A percentile compares a stretch with the other conserved stretches of the same genome.
Evolutionary conservation across 345 rosid species (phyloP).

Genomic region (Acer negundo): DNA sequence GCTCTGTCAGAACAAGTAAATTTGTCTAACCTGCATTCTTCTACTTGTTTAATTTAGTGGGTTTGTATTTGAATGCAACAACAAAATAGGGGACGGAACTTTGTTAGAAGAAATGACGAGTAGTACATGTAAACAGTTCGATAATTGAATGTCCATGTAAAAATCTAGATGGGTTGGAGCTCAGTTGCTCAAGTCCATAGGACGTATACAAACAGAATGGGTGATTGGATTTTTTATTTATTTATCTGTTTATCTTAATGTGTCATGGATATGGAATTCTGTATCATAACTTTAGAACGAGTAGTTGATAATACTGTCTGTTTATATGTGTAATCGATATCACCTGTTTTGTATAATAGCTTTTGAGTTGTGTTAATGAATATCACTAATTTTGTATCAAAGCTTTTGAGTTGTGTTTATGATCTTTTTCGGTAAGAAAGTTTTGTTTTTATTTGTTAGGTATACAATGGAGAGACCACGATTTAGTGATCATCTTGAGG

Average conservation of each 20-base stretch:
- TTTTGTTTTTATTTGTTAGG: constrained; percentile 34
- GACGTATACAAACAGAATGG: not conserved
- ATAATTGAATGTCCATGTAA: not conserved
- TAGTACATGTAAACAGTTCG: not conserved
- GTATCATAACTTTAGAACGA: not conserved
- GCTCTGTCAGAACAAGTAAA: no score
- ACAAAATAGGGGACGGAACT: not conserved
- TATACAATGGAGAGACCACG: constrained; percentile 96
- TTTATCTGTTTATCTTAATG: not conserved
- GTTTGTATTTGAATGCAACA: not conserved
- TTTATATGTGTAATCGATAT: not conserved
- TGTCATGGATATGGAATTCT: not conserved
- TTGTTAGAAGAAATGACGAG: not conserved
- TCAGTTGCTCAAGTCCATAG: not conserved
- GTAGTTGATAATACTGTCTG: not conserved
- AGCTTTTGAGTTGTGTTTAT: not conserved
- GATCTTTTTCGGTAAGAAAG: not conserved
- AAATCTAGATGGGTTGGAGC: not conserved
- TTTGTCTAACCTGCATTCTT: no score
- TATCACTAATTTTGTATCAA: not conserved
- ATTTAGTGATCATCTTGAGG: constrained; percentile 88
- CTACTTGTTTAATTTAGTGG: not conserved
- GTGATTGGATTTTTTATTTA: not conserved
- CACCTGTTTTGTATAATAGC: not conserved
- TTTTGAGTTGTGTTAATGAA: not conserved